Percentiles rank a stretch among this genome's conserved stretches.
These are phyloP conservation scores for Combretum micranthum DNA, from an alignment of 345 rosid species.

Conservation along the genomic window DNA sequence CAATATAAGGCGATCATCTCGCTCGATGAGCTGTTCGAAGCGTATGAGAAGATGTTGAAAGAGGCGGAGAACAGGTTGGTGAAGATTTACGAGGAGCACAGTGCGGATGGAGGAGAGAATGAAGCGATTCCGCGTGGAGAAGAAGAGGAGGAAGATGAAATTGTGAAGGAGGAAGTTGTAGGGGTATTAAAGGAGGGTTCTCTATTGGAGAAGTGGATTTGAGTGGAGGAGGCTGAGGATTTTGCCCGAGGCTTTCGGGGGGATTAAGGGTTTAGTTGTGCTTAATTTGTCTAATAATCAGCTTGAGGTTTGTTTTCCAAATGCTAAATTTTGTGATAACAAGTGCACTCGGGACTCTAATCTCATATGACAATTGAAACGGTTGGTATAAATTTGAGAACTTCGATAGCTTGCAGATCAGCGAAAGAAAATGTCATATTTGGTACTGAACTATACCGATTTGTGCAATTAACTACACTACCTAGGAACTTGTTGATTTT, in stretches of 20 bases:
- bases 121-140: conserved; percentile 29
- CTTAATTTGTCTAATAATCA: conserved; percentile 68
- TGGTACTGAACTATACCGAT: too few species aligned
- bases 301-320: conserved; percentile 43
- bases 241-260: conserved; percentile 84
- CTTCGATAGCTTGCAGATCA: too few species aligned
- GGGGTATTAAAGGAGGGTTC: conserved; percentile 50
- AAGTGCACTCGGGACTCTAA: too few species aligned
- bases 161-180: conserved; percentile 11
- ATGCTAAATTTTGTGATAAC: too few species aligned
- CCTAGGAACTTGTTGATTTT: too few species aligned
- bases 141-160: conserved; percentile 32
- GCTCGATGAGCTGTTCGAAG: conserved; percentile 72
- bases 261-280: conserved; percentile 47
- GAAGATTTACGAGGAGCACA: conserved; percentile 53
- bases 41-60: conserved; percentile 65
- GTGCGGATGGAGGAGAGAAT: conserved; percentile 21
- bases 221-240: conserved; percentile 43
- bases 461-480: too few species aligned
- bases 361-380: too few species aligned
- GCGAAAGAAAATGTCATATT: too few species aligned
- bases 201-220: conserved; percentile 59
- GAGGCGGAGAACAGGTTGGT: conserved; percentile 75
- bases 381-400: too few species aligned
- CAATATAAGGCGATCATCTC: conserved; percentile 46